Evolutionary conservation across 2,329 filamentous ascomycete species (phyloP).

Genomic region (Anisogramma anomala): DNA sequence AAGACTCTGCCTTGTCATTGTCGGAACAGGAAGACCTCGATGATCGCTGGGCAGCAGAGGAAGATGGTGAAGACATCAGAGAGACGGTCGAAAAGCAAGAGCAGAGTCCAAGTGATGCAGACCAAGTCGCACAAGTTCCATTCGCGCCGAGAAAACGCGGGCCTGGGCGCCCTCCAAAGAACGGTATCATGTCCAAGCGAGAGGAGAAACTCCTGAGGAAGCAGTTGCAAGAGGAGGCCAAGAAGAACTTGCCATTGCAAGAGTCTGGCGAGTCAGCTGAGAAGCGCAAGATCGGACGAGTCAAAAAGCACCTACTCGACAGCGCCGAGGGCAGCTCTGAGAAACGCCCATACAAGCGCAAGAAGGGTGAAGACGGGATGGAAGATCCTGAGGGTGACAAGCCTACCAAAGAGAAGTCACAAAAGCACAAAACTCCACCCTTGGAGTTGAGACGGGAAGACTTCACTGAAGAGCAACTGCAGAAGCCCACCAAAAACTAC

Average conservation of each 20-base stretch:
- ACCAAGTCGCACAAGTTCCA: conserved; percentile 15
- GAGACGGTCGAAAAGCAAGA: conserved; percentile 23
- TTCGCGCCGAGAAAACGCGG: conserved; percentile 56
- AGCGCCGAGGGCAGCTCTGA: conserved; percentile 42
- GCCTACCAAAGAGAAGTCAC: conserved; percentile 46
- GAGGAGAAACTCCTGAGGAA: conserved; percentile 56
- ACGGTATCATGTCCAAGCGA: conserved; percentile 72
- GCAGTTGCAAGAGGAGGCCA: conserved; percentile 38
- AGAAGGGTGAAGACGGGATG: conserved; percentile 33
- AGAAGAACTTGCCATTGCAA: conserved; percentile 38
- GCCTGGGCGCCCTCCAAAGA: conserved; percentile 70
- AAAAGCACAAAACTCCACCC: conserved; percentile 52
- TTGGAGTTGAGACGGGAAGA: conserved; percentile 42
- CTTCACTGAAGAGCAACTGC: conserved; percentile 46
- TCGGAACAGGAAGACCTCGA: conserved; percentile 19
- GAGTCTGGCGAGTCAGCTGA: conserved; percentile 38
- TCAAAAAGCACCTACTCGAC: conserved; percentile 51
- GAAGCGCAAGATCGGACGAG: conserved; percentile 55
- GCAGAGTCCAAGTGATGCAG: conserved; percentile 21
- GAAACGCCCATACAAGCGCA: conserved; percentile 56
- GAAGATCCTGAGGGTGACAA: conserved; percentile 45
- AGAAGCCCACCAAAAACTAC: conserved; percentile 53
- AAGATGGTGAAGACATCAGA: conserved; percentile 19
- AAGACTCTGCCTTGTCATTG: too few species aligned
- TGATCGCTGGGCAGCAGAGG: too few species aligned